These are phyloP conservation scores for Ephemerocybe angulata DNA, from an alignment of 768 basidiomycete genomes.

Conservation along the genomic window DNA sequence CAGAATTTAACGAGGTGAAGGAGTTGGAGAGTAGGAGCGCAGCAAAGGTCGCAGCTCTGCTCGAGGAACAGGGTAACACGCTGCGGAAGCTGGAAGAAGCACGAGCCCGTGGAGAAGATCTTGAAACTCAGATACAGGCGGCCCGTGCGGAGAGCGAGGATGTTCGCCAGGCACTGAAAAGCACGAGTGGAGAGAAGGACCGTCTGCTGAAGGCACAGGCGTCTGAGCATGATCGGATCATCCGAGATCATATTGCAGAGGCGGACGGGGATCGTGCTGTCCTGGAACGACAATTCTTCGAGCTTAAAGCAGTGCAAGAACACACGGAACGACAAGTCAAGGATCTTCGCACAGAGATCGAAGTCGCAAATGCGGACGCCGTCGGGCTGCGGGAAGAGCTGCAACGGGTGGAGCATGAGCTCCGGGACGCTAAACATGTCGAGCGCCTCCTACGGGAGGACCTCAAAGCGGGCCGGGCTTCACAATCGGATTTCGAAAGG, in stretches of 20 bases:
- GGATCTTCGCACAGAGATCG: conserved; percentile 55
- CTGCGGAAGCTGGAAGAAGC: conserved; percentile 73
- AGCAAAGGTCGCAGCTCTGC: conserved; percentile 56
- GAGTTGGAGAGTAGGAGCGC: conserved; percentile 61
- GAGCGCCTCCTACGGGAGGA: conserved; percentile 75
- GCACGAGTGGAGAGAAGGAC: conserved; percentile 77
- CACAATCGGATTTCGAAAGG: conserved; percentile 65
- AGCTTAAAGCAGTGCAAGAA: conserved; percentile 62
- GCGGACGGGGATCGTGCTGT: conserved; percentile 93
- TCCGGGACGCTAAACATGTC: conserved; percentile 60
- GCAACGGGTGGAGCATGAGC: conserved; percentile 64
- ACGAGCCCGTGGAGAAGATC: conserved; percentile 65
- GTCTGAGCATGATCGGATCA: conserved; percentile 56
- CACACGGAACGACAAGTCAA: conserved; percentile 59
- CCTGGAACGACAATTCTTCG: conserved; percentile 81
- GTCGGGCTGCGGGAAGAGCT: conserved; percentile 70
- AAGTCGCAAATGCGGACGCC: conserved; percentile 65
- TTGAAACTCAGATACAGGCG: conserved; percentile 70
- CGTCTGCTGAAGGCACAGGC: conserved; percentile 69
- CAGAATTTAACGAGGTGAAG: conserved; percentile 68
- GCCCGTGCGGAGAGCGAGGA: conserved; percentile 71
- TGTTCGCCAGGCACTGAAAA: conserved; percentile 61
- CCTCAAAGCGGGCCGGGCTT: conserved; percentile 62
- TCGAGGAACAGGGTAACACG: conserved; percentile 74
- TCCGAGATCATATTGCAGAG: conserved; percentile 88